Evolutionary conservation across 1,284 basidiomycete genomes (phyloP), one percentile per base, ranked within the genome.

Genomic region (Trichosporon sp.): DNA sequence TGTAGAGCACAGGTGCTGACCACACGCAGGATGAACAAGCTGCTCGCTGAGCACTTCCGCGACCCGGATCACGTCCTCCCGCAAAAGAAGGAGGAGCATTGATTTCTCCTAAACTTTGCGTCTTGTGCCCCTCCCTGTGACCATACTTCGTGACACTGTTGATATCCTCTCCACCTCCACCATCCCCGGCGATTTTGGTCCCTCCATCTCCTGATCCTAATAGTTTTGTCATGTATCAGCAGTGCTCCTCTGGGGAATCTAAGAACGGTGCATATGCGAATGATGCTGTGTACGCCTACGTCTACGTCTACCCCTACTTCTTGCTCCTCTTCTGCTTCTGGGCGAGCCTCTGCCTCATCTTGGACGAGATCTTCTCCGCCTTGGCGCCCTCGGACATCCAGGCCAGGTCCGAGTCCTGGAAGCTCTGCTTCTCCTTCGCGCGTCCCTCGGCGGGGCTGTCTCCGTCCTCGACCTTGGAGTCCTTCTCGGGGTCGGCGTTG

Each of bases 371-470:
- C 73, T 77, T 81, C 75, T 84, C 83, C 69, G 77, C 80, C 73
- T 77, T 74, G n/a, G 80, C 82, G 16, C 82, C 83, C 73, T 81
- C 83, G 26, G 76, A 77, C 84, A 84, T 83, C 84, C 84, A 84
- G 38, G 77, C 76, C 21, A 84, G 74, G 76, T 84, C 83, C 61
- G 73, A 74, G 56, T 76, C 72, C 26, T 68, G 75, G 72, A 81
- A 79, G 31, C 71, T 73, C 11, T 67, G 68, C 67, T 74, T 72
- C 32, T 66, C 65, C 59, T 71, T 56, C 12, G 63, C 66, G 7
- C 32, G 19, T 16, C 8, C 4, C 43, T 66, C 61, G 40, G 31
- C 21, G 21, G 46, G 37, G 16, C n/a, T 3, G 26, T 64, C 54
- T 4, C 51, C 64, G 32, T n/a, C 59, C 31, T 63, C 59, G 31